Percentiles rank a stretch among this genome's conserved stretches.
Evolutionary conservation across 1,284 basidiomycete genomes (phyloP).

Genomic region (Sparassis latifolia): DNA sequence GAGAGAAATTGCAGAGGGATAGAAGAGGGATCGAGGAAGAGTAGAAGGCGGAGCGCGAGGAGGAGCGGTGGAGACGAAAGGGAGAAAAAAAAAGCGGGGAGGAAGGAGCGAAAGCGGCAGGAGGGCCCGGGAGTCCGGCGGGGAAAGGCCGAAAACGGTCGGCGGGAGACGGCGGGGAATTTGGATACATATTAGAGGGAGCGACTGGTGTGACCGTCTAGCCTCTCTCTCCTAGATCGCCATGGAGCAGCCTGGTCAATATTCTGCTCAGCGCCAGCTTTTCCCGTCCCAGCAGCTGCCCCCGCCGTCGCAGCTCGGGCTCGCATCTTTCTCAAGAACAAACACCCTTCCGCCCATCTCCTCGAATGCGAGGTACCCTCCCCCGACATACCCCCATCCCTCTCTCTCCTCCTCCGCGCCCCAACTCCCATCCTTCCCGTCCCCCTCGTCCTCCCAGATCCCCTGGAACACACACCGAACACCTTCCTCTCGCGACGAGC

Average conservation of each 20-base stretch:
- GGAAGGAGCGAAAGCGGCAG: neutral
- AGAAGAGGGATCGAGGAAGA: neutral
- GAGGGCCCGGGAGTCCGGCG: neutral
- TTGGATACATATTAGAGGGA: neutral
- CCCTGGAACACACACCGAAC: conserved; percentile 29
- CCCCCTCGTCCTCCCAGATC: conserved; percentile 21
- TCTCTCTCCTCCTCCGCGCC: conserved; percentile 26
- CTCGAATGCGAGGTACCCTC: conserved; percentile 22
- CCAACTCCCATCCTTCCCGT: conserved; percentile 23
- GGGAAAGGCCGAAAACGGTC: neutral
- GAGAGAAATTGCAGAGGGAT: neutral
- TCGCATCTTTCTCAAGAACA: conserved; percentile 29
- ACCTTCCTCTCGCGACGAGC: conserved; percentile 28
- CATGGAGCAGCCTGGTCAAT: conserved; percentile 23
- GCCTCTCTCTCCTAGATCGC: neutral
- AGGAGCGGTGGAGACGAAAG: neutral
- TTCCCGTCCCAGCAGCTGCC: conserved; percentile 34
- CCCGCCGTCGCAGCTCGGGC: conserved; percentile 38
- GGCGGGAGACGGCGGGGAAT: neutral
- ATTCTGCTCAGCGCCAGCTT: conserved; percentile 17
- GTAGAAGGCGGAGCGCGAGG: neutral
- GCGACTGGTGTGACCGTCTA: neutral
- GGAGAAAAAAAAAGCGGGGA: neutral
- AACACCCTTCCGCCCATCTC: conserved; percentile 33
- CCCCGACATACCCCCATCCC: conserved; percentile 29